Base-by-base conservation (phyloP, 495 filamentous ascomycete species). In the Clavariopsis aquatica region DNA sequence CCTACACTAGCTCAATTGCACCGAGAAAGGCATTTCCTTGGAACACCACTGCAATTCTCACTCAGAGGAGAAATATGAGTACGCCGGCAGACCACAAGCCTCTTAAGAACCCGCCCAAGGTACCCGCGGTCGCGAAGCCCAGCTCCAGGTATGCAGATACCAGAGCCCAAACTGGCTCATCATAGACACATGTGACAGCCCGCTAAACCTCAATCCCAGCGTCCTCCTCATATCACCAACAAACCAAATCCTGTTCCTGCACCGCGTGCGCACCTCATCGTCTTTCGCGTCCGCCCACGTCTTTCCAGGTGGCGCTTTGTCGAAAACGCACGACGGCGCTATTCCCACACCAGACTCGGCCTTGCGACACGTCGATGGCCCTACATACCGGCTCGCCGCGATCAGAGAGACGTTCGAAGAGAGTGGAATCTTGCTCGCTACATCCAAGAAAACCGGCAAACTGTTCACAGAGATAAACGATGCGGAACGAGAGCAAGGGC, bases 341-440 rank as follows among this genome's bases (percentile, higher is more conserved):
- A 79, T 86, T 27, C 84, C 85, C 6, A 70, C 74, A 0, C 71
- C 79, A 0, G 77, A 80, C 6, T 71, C 75, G 36, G 64, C 70
- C 0, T 73, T 73, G n/a, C 72, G 85, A 13, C 90, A 95, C 72
- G 72, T 80, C 7, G 91, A 96, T 72, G 82, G 82, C 3, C 71
- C 77, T 19, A 81, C 81, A 7, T 96, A 96, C 68, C 79, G 92
- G 12, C 74, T 88, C 15, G 92, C 85, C 23, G 94, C 93, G 0
- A 85, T 98, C 56, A 81, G 93, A 2, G 93, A 98, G 78, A 89
- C 91, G 1, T 97, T 98, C 71, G 94, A 98, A 72, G 94, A 98
- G 75, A 92, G 89, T 65, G 94, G 94, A 0, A 90, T 98, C 43
- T 75, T 98, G 17, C 81, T 98, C 1, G 91, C 90, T 0, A 84